Conservation (phyloP, 352 stramenopile species). For the Pythium dissimile region DNA sequence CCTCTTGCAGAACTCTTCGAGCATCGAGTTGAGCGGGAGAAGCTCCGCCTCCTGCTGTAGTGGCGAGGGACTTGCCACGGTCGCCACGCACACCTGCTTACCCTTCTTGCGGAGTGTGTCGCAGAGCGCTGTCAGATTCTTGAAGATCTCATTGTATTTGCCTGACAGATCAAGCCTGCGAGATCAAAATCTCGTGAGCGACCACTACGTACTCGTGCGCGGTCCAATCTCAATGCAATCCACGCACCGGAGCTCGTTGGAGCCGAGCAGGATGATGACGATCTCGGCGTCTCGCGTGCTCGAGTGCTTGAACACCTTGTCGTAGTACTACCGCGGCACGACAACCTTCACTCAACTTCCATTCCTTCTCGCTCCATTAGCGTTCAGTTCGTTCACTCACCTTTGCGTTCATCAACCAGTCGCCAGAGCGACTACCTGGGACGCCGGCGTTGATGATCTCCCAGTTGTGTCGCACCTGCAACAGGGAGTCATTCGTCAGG, state of each 20-base stretch:
- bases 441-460: slow-evolving; percentile 77
- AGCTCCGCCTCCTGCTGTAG: slow-evolving; percentile 31
- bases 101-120: slow-evolving; percentile 80
- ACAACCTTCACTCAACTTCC: background rate
- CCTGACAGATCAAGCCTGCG: slow-evolving; percentile 27
- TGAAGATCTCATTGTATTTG: slow-evolving; percentile 34
- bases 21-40: slow-evolving; percentile 49
- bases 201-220: background rate
- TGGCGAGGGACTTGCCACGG: slow-evolving; percentile 44
- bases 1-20: slow-evolving; percentile 79
- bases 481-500: background rate
- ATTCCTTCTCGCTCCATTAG: too few relatives aligned
- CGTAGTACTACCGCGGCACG: slow-evolving; percentile 42
- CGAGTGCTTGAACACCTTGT: slow-evolving; percentile 53
- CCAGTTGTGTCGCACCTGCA: slow-evolving; percentile 75
- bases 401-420: slow-evolving; percentile 71
- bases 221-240: background rate
- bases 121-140: slow-evolving; percentile 69
- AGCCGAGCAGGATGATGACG: slow-evolving; percentile 75
- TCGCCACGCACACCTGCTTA: slow-evolving; percentile 74
- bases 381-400: too few relatives aligned
- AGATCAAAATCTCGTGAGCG: background rate
- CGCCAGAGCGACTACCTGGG: slow-evolving; percentile 47
- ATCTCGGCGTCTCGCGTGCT: slow-evolving; percentile 67
- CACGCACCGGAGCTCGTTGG: slow-evolving; percentile 52